A percentile compares a stretch with the other conserved stretches of the same genome.
Evolutionary conservation across 2,329 filamentous ascomycete genomes (phyloP).

Genomic region (Colletotrichum gigasporum): DNA sequence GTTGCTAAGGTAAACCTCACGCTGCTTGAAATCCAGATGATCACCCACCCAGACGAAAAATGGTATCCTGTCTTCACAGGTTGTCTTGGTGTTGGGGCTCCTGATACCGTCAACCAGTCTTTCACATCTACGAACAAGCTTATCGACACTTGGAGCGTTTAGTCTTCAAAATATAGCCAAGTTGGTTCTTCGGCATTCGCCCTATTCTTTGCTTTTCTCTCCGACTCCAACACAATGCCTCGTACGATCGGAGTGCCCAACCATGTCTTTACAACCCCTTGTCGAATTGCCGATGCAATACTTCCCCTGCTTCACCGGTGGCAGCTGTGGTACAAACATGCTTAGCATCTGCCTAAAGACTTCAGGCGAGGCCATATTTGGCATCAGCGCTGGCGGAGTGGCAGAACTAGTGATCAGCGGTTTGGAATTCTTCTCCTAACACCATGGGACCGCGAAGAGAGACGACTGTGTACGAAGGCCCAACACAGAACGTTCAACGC

Average conservation of each 20-base stretch:
- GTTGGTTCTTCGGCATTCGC: conserved; percentile 52
- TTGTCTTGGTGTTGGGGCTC: conserved; percentile 42
- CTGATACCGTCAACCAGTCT: conserved; percentile 37
- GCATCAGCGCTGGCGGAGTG: too few species aligned
- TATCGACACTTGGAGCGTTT: conserved; percentile 52
- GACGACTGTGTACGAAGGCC: too few species aligned
- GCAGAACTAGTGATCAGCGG: too few species aligned
- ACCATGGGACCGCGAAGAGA: too few species aligned
- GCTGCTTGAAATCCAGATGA: conserved; percentile 37
- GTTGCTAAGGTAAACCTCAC: conserved; percentile 39
- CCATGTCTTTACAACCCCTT: conserved; percentile 44
- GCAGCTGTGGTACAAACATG: too few species aligned
- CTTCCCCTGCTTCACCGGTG: conserved; percentile 51
- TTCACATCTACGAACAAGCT: too few species aligned
- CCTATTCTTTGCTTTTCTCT: conserved; percentile 50
- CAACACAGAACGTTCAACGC: too few species aligned
- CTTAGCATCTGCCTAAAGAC: too few species aligned
- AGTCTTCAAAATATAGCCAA: conserved; percentile 42
- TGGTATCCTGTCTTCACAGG: conserved; percentile 43
- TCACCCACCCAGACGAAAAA: conserved; percentile 39
- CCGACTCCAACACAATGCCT: conserved; percentile 38
- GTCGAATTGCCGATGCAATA: conserved; percentile 44
- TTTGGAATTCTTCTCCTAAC: too few species aligned
- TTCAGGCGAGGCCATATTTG: too few species aligned
- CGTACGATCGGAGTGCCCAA: conserved; percentile 34